A percentile compares a stretch with the other conserved stretches of the same genome.
These are phyloP conservation scores for Penicillium arizonense DNA, from an alignment of 495 filamentous ascomycete species.

Conservation along the genomic window DNA sequence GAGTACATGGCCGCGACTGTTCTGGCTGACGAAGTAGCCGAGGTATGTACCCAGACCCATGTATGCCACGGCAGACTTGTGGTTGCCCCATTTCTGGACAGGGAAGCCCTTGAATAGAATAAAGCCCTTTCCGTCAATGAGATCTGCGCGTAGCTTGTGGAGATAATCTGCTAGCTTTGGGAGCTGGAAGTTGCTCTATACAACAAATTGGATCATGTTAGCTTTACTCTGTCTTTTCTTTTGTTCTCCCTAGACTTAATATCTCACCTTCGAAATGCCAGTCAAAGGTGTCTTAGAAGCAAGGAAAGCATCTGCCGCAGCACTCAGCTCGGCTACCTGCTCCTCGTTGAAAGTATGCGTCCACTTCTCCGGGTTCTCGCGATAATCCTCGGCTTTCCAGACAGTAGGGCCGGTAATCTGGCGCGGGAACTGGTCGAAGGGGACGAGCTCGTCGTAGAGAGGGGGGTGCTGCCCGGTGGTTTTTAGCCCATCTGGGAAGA, in stretches of 20 bases:
- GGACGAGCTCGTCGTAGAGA: conserved; percentile 58
- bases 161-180: conserved; percentile 57
- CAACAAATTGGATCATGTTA: background rate
- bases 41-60: conserved; percentile 80
- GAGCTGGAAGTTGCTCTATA: conserved; percentile 48
- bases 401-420: conserved; percentile 71
- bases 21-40: conserved; percentile 80
- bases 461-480: conserved; percentile 78
- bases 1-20: conserved; percentile 75
- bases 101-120: conserved; percentile 80
- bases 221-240: background rate
- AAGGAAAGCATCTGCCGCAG: conserved; percentile 65
- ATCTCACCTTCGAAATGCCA: conserved; percentile 61
- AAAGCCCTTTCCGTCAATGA: conserved; percentile 80
- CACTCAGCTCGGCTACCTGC: conserved; percentile 65
- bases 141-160: conserved; percentile 56
- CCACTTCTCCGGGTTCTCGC: conserved; percentile 67
- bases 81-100: conserved; percentile 64
- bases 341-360: conserved; percentile 61
- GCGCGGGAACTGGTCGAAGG: conserved; percentile 69
- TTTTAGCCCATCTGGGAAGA: conserved; percentile 52
- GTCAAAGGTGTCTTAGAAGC: conserved; percentile 60
- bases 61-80: conserved; percentile 77
- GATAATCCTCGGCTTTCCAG: conserved; percentile 71
- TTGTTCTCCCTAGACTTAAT: background rate